phyloP scores from a whole-genome alignment of 495 filamentous ascomycete genomes.

The Penicillium desertorum region DNA sequence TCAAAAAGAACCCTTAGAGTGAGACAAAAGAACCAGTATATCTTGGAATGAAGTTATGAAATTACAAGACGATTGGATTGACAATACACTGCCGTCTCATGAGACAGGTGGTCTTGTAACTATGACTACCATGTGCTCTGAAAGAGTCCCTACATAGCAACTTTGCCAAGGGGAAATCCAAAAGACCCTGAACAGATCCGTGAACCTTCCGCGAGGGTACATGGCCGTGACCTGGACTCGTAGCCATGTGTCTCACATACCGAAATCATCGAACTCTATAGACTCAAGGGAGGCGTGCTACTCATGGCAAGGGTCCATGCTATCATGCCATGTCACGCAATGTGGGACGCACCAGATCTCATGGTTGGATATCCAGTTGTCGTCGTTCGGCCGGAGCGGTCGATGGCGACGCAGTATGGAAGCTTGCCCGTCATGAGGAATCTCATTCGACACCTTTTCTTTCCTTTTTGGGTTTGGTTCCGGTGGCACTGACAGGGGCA shows the following conservation, averaged over 20 bases:
- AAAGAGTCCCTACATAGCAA: not conserved
- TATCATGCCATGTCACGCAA: not conserved
- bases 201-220: not conserved
- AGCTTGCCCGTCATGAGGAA: not conserved
- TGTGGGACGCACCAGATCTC: not conserved
- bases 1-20: not conserved
- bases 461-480: not conserved
- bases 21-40: not conserved
- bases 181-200: not conserved
- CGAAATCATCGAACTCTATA: not conserved
- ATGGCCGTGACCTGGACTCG: not conserved
- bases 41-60: conserved; percentile 14
- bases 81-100: not conserved
- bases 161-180: conserved; percentile 1
- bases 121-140: not conserved
- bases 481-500: conserved; percentile 6
- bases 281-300: not conserved
- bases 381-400: conserved; percentile 3
- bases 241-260: not conserved
- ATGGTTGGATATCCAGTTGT: not conserved
- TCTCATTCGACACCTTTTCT: not conserved
- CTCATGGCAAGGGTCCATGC: not conserved
- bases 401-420: not conserved
- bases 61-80: not conserved
- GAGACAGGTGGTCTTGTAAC: not conserved